A percentile compares a stretch with the other conserved stretches of the same genome.
Conservation (phyloP, 306 rosid species). For the Prunus salicina region DNA sequence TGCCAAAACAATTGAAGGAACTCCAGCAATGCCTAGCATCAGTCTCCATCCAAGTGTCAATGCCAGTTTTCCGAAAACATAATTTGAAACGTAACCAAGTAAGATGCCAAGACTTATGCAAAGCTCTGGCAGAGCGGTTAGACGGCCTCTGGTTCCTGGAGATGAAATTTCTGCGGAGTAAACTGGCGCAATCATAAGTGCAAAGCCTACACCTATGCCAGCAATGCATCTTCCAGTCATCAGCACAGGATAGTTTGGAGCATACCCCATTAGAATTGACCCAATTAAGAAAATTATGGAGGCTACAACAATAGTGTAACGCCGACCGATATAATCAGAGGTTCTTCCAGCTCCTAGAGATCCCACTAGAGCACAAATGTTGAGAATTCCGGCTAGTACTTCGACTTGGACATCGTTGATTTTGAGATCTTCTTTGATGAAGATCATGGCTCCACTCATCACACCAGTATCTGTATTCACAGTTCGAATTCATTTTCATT, state of each 20-base stretch:
- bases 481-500: neutral
- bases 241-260: slow-evolving; percentile 57
- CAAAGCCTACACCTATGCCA: slow-evolving; percentile 84
- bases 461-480: slow-evolving; percentile 69
- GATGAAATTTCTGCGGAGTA: slow-evolving; percentile 88
- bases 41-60: slow-evolving; percentile 75
- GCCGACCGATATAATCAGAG: slow-evolving; percentile 80
- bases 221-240: slow-evolving; percentile 65
- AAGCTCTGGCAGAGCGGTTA: slow-evolving; percentile 70
- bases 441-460: slow-evolving; percentile 91
- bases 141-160: slow-evolving; percentile 48
- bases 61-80: slow-evolving; percentile 40
- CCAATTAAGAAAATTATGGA: slow-evolving; percentile 59
- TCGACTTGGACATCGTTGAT: slow-evolving; percentile 67
- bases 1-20: slow-evolving; percentile 57
- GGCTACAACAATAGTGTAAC: slow-evolving; percentile 62
- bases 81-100: slow-evolving; percentile 66
- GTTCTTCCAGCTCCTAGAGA: slow-evolving; percentile 63
- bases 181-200: slow-evolving; percentile 79
- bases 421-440: slow-evolving; percentile 72
- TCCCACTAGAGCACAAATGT: slow-evolving; percentile 66
- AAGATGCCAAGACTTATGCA: slow-evolving; percentile 77
- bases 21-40: slow-evolving; percentile 75
- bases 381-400: slow-evolving; percentile 73
- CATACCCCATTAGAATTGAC: slow-evolving; percentile 77